Evolutionary conservation across 192 early-diverging fungal genomes (phyloP), one percentile per base, ranked within the genome.

Genomic region (Coemansia sp.): DNA sequence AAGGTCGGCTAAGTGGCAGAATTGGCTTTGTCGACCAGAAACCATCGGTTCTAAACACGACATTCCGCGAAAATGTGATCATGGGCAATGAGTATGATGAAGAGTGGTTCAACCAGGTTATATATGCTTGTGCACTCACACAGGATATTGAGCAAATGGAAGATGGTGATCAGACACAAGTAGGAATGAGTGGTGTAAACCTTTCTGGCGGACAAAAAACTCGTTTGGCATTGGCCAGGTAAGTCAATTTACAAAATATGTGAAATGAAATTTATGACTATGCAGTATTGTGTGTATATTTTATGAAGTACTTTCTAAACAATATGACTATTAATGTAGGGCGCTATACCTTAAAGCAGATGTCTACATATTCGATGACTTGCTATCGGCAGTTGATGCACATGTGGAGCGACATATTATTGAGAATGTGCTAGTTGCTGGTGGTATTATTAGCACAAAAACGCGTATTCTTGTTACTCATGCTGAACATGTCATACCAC

Each of bases 181-280:
- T 91, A 60, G 85, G 89, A 22, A 69, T 76, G 52, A 71, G 67
- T 25, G 85, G 88, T 8, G 68, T 87, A 4, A 86, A 82, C 14
- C 64, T 89, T 11, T 84, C 82, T 21, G 87, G 87, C 17, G 87
- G 87, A 35, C 87, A 89, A 60, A 86, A 87, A 38, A 83, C 76
- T 21, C 80, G 90, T 32, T 65, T 92, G 17, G 76, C 83, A 1
- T 52, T 90, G 10, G 89, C 90, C 63, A 65, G 65, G 73, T 74
- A 21, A 21, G 19, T 21, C 19, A 21, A 21, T 21, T 21, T 21
- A 21, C 19, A 21, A 21, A 21, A 21, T 21, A 21, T 21, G 19
- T 21, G 19, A 21, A 21, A 21, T 21, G 19, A 21, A 21, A 21
- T 21, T 21, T 21, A 21, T 21, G 19, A 21, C 19, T 21, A 21